Evolutionary conservation across 352 stramenopile species (phyloP).

Genomic region (Globisporangium nunn): DNA sequence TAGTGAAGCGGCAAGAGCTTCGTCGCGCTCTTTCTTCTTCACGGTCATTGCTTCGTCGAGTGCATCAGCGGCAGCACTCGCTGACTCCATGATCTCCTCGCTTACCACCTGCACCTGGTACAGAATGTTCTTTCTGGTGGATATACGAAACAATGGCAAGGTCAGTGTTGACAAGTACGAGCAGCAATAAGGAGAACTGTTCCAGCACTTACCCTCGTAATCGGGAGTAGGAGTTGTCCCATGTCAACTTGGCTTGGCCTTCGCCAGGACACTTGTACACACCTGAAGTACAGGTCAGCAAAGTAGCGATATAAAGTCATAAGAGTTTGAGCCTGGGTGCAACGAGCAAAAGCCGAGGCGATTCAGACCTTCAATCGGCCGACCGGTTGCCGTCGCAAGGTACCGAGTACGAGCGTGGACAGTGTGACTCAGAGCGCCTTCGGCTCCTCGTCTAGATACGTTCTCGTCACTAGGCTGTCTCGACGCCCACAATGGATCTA

Average conservation of each 20-base stretch:
- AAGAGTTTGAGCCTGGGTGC: background rate
- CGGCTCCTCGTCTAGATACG: constrained; percentile 5
- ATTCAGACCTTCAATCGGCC: constrained; percentile 42
- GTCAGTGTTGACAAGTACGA: background rate
- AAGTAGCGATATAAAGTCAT: background rate
- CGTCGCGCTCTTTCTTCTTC: constrained; percentile 36
- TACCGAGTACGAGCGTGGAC: constrained; percentile 64
- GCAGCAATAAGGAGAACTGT: background rate
- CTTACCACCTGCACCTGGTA: constrained; percentile 73
- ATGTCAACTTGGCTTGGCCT: constrained; percentile 54
- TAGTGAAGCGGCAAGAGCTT: constrained; percentile 21
- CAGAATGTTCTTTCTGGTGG: constrained; percentile 64
- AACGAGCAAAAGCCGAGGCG: background rate
- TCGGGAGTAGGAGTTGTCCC: constrained; percentile 81
- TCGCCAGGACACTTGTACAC: constrained; percentile 51
- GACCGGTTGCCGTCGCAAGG: constrained; percentile 31
- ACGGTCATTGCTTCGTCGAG: constrained; percentile 58
- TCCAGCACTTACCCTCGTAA: constrained; percentile 40
- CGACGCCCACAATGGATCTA: constrained; percentile 12
- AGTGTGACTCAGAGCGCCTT: constrained; percentile 30
- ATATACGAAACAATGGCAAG: background rate
- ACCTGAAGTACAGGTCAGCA: constrained; percentile 10
- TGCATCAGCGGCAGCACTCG: constrained; percentile 55
- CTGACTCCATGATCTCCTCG: constrained; percentile 65
- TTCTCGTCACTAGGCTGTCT: constrained; percentile 16